Evolutionary conservation across 768 basidiomycete species (phyloP).

Genomic region (Boletus sp.): DNA sequence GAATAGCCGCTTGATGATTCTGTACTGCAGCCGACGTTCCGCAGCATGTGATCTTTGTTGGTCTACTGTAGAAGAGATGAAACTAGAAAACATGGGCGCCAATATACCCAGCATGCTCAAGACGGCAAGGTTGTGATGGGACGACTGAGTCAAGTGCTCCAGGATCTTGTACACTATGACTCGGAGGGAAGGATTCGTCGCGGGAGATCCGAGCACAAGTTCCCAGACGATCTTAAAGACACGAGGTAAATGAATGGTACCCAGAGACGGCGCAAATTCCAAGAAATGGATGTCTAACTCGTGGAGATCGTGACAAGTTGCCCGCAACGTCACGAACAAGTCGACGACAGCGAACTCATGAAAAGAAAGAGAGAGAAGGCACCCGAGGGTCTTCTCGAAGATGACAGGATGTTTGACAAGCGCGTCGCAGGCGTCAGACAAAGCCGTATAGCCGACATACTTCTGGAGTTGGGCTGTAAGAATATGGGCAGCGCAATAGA

Average conservation of each 20-base stretch:
- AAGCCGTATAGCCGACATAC: slow-evolving; percentile 59
- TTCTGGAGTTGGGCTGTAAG: slow-evolving; percentile 11
- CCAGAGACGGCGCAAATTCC: slow-evolving; percentile 38
- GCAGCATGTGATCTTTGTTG: slow-evolving; percentile 9
- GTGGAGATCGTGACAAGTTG: slow-evolving; percentile 38
- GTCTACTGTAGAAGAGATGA: slow-evolving; percentile 21
- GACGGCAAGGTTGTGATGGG: slow-evolving; percentile 68
- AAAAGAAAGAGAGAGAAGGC: slow-evolving; percentile 64
- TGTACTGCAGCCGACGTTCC: slow-evolving; percentile 56
- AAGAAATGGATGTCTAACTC: slow-evolving; percentile 40
- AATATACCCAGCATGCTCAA: slow-evolving; percentile 59
- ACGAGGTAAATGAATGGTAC: slow-evolving; percentile 54
- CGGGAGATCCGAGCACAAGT: slow-evolving; percentile 36
- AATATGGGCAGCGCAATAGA: slow-evolving; percentile 12
- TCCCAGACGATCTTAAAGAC: slow-evolving; percentile 62
- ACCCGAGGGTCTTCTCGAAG: slow-evolving; percentile 57
- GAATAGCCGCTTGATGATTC: slow-evolving; percentile 62
- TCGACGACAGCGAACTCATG: slow-evolving; percentile 58
- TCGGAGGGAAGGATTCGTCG: slow-evolving; percentile 41
- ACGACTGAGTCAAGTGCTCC: slow-evolving; percentile 56
- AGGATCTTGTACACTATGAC: slow-evolving; percentile 57
- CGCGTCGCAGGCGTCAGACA: slow-evolving; percentile 55
- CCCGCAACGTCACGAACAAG: slow-evolving; percentile 48
- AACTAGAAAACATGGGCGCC: slow-evolving; percentile 41
- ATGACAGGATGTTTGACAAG: slow-evolving; percentile 48